A percentile compares a stretch with the other conserved stretches of the same genome.
Evolutionary conservation across 371 early-diverging fungal genomes (phyloP).

Genomic region (Rhizopus microsporus): DNA sequence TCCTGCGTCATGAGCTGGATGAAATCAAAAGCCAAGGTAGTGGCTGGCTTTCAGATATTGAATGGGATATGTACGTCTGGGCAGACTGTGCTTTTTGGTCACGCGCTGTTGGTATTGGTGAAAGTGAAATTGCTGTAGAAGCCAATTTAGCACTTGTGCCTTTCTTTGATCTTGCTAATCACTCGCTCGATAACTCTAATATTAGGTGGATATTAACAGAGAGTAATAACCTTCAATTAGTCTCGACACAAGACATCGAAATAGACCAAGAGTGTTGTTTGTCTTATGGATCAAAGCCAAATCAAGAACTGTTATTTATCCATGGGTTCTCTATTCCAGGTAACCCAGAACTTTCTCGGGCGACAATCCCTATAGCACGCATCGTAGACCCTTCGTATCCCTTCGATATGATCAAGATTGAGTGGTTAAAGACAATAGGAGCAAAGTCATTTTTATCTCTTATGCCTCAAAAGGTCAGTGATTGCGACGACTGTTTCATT

Average conservation of each 20-base stretch:
- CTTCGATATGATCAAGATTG: slow-evolving; percentile 11
- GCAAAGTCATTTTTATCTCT: slow-evolving; percentile 19
- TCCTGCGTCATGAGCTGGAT: slow-evolving; percentile 25
- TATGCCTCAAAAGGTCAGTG: background rate
- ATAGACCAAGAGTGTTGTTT: slow-evolving; percentile 34
- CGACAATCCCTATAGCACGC: slow-evolving; percentile 19
- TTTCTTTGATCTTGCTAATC: slow-evolving; percentile 65
- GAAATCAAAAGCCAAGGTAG: slow-evolving; percentile 7
- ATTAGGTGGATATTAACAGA: slow-evolving; percentile 49
- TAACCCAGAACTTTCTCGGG: slow-evolving; percentile 31
- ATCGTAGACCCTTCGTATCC: slow-evolving; percentile 17
- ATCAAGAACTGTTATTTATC: slow-evolving; percentile 63
- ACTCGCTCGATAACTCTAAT: slow-evolving; percentile 35
- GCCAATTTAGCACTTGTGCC: slow-evolving; percentile 35
- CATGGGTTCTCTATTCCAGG: slow-evolving; percentile 53
- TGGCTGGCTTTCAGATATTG: slow-evolving; percentile 33
- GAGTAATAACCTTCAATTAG: background rate
- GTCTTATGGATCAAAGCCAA: slow-evolving; percentile 66
- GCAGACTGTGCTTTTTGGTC: slow-evolving; percentile 58
- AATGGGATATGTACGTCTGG: slow-evolving; percentile 49
- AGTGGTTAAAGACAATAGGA: slow-evolving; percentile 20
- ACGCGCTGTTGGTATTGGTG: slow-evolving; percentile 43
- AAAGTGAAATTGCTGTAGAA: slow-evolving; percentile 1
- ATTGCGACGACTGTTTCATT: background rate
- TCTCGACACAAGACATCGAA: background rate